Conservation (phyloP, 768 basidiomycete species). For the Boletus huronensis region DNA sequence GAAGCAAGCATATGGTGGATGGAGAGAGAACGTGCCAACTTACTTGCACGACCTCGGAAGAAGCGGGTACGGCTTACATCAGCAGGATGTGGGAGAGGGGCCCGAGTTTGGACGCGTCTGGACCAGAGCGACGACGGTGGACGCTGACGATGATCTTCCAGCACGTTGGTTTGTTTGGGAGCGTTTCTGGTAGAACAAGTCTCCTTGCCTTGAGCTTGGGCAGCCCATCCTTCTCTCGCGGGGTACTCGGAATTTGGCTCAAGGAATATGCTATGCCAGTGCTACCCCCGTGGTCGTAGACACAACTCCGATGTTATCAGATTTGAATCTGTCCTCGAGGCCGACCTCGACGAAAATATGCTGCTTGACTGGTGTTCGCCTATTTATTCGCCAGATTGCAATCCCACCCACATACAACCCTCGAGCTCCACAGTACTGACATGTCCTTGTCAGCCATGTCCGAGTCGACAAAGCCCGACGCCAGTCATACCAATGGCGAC, state of each 20-base stretch:
- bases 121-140: slow-evolving; percentile 78
- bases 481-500: slow-evolving; percentile 11
- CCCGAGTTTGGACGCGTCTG: slow-evolving; percentile 13
- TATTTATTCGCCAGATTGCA: slow-evolving; percentile 14
- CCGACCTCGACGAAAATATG: slow-evolving; percentile 17
- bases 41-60: slow-evolving; percentile 10
- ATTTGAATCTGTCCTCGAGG: slow-evolving; percentile 25
- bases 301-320: slow-evolving; percentile 12
- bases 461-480: slow-evolving; percentile 8
- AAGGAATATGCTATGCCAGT: slow-evolving; percentile 67
- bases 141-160: slow-evolving; percentile 42
- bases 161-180: slow-evolving; percentile 38
- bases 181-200: slow-evolving; percentile 61
- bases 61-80: slow-evolving; percentile 32
- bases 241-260: slow-evolving; percentile 78
- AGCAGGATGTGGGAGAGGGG: slow-evolving; percentile 31
- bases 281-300: not conserved
- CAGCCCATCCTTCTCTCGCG: slow-evolving; percentile 43
- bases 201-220: slow-evolving; percentile 80
- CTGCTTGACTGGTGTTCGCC: slow-evolving; percentile 9
- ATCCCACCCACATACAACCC: not conserved
- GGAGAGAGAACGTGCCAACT: slow-evolving; percentile 14
- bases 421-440: not conserved
- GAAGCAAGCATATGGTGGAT: slow-evolving; percentile 59
- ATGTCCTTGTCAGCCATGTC: slow-evolving; percentile 24